Evolutionary conservation across 73 alveolate genomes (phyloP).

Genomic region (Urostyla sp.): DNA sequence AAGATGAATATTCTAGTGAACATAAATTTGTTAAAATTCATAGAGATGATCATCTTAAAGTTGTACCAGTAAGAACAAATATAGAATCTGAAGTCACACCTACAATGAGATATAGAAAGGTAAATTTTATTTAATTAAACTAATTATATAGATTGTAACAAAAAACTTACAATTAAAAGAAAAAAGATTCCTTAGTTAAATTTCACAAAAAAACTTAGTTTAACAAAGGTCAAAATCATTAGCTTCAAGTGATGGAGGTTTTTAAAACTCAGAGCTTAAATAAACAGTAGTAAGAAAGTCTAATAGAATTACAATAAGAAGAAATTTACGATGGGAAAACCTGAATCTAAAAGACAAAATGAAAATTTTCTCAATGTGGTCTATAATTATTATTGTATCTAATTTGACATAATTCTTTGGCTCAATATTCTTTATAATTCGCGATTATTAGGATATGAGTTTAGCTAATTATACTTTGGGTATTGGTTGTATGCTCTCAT

Average conservation of each 20-base stretch:
- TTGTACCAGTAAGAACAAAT: too few species aligned
- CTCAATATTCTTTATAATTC: conserved; percentile 44
- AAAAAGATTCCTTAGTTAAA: neutral
- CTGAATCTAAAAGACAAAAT: conserved; percentile 8
- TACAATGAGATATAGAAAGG: too few species aligned
- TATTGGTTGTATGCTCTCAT: conserved; percentile 74
- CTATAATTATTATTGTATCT: conserved; percentile 55
- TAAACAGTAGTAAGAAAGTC: neutral
- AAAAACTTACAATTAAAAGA: neutral
- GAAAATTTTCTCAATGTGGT: conserved; percentile 70
- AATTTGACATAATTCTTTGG: conserved; percentile 70
- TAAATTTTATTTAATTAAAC: too few species aligned
- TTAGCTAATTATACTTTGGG: conserved; percentile 73
- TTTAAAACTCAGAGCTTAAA: neutral
- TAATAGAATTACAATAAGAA: conserved; percentile 38
- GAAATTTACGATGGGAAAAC: neutral
- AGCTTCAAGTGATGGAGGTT: neutral
- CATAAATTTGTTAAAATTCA: too few species aligned
- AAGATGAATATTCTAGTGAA: too few species aligned
- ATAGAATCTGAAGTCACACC: too few species aligned
- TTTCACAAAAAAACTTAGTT: neutral
- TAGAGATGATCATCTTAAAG: too few species aligned
- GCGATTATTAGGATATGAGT: neutral
- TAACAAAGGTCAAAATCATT: neutral
- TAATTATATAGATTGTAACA: too few species aligned